Conservation (phyloP, 2,329 filamentous ascomycete species). For the Pestalotiopsis sp. region DNA sequence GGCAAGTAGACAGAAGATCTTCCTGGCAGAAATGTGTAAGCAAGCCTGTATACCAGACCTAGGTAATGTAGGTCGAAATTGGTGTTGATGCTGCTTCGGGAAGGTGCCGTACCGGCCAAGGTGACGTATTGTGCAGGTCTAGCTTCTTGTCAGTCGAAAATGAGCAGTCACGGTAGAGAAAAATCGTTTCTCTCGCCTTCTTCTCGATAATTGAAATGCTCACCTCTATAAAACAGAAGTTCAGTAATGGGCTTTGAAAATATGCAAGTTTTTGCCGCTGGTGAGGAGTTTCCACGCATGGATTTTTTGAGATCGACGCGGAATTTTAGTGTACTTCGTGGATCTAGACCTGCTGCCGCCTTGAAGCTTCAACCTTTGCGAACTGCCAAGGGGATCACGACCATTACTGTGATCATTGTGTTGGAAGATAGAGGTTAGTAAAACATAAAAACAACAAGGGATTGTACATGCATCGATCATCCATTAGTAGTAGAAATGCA, state of each 20-base stretch:
- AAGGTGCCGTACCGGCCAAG: background rate
- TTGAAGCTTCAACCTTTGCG: background rate
- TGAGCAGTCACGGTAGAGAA: background rate
- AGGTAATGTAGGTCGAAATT: background rate
- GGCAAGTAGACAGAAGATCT: background rate
- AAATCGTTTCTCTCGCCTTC: no score
- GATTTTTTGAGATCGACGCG: slow-evolving; percentile 12
- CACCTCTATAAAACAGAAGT: no score
- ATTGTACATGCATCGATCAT: background rate
- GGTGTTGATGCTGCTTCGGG: slow-evolving; percentile 6
- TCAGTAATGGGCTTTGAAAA: background rate
- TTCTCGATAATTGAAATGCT: no score
- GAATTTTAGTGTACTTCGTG: slow-evolving; percentile 11
- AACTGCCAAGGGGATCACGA: background rate
- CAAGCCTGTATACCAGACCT: background rate
- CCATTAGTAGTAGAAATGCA: background rate
- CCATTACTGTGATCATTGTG: background rate
- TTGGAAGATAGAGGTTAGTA: no score
- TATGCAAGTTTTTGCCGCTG: background rate
- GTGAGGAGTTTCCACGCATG: slow-evolving; percentile 1
- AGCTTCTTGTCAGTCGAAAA: background rate
- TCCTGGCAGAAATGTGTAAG: background rate
- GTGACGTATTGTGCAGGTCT: slow-evolving; percentile 11
- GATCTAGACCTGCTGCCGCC: slow-evolving; percentile 2
- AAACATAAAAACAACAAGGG: background rate